Evolutionary conservation across 331 rosid species (phyloP), one percentile per base, ranked within the genome.

Genomic region (Cydonia oblonga): DNA sequence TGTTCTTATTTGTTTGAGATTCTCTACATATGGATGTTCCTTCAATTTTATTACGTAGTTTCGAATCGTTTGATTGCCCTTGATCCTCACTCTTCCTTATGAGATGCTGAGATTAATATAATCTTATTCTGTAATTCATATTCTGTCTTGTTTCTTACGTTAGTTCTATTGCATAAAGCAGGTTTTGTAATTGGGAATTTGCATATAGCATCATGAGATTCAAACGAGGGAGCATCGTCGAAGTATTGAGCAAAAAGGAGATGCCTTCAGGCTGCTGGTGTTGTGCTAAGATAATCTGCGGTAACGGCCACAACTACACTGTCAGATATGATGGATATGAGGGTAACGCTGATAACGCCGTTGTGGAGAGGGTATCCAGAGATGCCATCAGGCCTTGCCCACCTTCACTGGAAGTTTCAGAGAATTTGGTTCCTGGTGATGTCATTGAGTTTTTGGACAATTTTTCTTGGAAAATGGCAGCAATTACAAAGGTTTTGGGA

Each of bases 391-490:
- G 99, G 83, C 97, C 97, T 33, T 88, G 87, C 76, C 96, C 96
- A 2, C 93, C 96, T 75, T 67, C 78, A 30, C 78, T 76, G 74
- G 90, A 81, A 60, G 79, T 81, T 26, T 71, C 69, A 5, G 82
- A 76, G 44, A 77, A 78, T 81, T 95, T 91, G 96, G 82, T 72
- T 65, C 78, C 88, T 2, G 96, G 99, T 73, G 97, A 87, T 75
- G 79, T 95, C 53, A 85, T 90, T 13, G 99, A 95, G 90, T 88
- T 88, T 52, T 86, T 88, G 49, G 86, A 83, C 70, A 84, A 85
- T 53, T 81, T 81, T 51, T 86, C 93, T 4, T 95, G 99, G 99
- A 90, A 83, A 82, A 84, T 95, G 92, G 96, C 97, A 54, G 83
- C 88, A 38, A 81, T 95, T 85, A 83, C 82, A 60, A 81, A 88